These are phyloP conservation scores for Neofusicoccum cordaticola DNA, from an alignment of 2,329 filamentous ascomycete genomes.

Conservation along the genomic window DNA sequence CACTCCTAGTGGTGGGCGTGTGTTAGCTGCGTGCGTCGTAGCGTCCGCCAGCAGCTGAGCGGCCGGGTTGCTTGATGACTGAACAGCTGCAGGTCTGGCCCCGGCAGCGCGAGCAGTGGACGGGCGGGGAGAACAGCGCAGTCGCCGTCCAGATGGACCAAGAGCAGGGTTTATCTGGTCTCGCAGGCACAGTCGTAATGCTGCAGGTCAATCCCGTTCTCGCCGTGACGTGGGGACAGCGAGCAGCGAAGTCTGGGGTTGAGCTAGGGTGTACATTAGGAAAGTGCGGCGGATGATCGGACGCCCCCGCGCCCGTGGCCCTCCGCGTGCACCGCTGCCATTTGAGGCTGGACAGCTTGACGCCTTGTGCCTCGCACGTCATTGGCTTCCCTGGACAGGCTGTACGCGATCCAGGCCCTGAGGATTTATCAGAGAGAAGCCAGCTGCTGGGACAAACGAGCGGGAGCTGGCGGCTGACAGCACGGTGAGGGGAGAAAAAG, in stretches of 20 bases:
- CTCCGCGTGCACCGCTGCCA: not conserved
- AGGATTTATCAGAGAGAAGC: not conserved
- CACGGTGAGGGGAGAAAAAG: not conserved
- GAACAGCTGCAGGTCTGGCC: too few species aligned
- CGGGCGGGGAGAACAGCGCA: not conserved
- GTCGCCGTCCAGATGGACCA: too few species aligned
- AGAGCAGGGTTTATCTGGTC: too few species aligned
- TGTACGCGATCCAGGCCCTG: not conserved
- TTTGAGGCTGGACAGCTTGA: not conserved
- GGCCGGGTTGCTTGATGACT: not conserved
- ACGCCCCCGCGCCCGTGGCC: not conserved
- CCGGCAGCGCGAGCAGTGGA: not conserved
- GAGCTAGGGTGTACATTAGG: not conserved
- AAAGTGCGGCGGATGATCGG: constrained; percentile 6
- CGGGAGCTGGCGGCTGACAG: not conserved
- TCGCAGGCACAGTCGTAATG: not conserved
- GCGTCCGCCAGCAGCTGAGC: not conserved
- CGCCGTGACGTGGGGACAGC: not conserved
- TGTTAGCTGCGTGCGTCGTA: not conserved
- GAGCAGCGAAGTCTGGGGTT: constrained; percentile 2
- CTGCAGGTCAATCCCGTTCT: not conserved
- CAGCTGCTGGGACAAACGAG: not conserved
- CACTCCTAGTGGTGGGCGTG: too few species aligned
- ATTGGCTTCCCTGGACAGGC: not conserved
- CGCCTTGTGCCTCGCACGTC: not conserved